Conservation (phyloP, 1,139 yeast species). For the Blastobotrys apis region DNA sequence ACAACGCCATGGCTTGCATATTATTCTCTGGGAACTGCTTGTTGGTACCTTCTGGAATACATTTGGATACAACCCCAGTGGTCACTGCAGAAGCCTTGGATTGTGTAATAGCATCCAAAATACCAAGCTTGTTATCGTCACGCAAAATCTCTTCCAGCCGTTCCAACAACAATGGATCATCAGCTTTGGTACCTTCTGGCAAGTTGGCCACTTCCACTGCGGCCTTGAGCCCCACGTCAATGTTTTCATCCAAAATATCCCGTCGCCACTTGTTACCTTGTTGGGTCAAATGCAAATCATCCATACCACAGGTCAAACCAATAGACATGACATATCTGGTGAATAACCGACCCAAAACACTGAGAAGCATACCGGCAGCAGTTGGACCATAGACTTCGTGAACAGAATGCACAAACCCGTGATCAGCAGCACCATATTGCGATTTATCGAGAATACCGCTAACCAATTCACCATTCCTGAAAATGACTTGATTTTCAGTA, state of each 20-base stretch:
- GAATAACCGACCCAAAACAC: slow-evolving; percentile 89
- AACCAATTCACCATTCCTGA: slow-evolving; percentile 80
- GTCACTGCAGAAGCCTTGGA: slow-evolving; percentile 90
- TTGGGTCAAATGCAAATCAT: slow-evolving; percentile 84
- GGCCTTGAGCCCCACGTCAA: slow-evolving; percentile 82
- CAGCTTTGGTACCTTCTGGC: slow-evolving; percentile 48
- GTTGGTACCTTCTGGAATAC: slow-evolving; percentile 96
- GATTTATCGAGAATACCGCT: slow-evolving; percentile 96
- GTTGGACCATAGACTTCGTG: slow-evolving; percentile 94
- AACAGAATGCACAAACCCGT: slow-evolving; percentile 92
- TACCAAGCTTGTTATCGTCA: slow-evolving; percentile 88
- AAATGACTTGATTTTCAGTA: slow-evolving; percentile 77
- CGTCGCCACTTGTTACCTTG: slow-evolving; percentile 90
- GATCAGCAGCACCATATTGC: slow-evolving; percentile 97
- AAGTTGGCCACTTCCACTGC: slow-evolving; percentile 93
- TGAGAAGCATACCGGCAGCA: slow-evolving; percentile 82
- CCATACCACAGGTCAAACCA: slow-evolving; percentile 99
- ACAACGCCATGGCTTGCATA: slow-evolving; percentile 98
- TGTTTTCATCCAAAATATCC: slow-evolving; percentile 71
- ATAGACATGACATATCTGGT: slow-evolving; percentile 89
- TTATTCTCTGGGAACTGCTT: slow-evolving; percentile 93
- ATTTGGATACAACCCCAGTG: slow-evolving; percentile 84
- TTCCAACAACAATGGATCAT: slow-evolving; percentile 74
- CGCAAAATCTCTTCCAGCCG: slow-evolving; percentile 92
- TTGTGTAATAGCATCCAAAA: slow-evolving; percentile 93